Conservation (phyloP, 768 basidiomycete genomes). For the Hericium coralloides region DNA sequence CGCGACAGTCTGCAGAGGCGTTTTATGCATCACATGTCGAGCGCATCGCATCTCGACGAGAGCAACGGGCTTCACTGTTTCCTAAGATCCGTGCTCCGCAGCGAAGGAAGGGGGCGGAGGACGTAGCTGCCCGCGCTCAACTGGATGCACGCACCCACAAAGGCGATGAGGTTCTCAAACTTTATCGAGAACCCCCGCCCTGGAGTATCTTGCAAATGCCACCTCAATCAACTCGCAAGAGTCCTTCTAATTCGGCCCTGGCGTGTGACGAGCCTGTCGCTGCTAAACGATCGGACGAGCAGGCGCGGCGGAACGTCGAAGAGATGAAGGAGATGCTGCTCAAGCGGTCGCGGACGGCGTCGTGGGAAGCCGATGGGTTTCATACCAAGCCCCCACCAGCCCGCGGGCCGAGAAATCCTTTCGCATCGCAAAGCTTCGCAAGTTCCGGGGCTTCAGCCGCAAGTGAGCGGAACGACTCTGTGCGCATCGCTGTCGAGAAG, state of each 20-base stretch:
- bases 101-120: too few species aligned
- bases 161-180: constrained; percentile 12
- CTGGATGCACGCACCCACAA: not conserved
- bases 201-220: constrained; percentile 7
- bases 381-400: not conserved
- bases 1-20: not conserved
- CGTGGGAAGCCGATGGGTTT: not conserved
- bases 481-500: not conserved
- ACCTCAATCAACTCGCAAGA: not conserved
- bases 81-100: too few species aligned
- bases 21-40: not conserved
- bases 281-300: not conserved
- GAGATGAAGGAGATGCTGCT: not conserved
- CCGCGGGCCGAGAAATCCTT: not conserved
- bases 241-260: not conserved
- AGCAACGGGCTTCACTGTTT: not conserved
- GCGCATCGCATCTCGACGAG: not conserved
- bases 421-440: not conserved
- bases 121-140: too few species aligned
- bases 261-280: not conserved
- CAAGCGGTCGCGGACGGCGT: not conserved
- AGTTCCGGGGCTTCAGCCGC: not conserved
- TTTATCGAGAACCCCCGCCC: constrained; percentile 13
- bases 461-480: too few species aligned
- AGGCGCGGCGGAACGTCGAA: not conserved